Percentiles rank a stretch among this genome's conserved stretches.
phyloP scores from a whole-genome alignment of 2,329 filamentous ascomycete genomes.

The Pseudogymnoascus sp. region DNA sequence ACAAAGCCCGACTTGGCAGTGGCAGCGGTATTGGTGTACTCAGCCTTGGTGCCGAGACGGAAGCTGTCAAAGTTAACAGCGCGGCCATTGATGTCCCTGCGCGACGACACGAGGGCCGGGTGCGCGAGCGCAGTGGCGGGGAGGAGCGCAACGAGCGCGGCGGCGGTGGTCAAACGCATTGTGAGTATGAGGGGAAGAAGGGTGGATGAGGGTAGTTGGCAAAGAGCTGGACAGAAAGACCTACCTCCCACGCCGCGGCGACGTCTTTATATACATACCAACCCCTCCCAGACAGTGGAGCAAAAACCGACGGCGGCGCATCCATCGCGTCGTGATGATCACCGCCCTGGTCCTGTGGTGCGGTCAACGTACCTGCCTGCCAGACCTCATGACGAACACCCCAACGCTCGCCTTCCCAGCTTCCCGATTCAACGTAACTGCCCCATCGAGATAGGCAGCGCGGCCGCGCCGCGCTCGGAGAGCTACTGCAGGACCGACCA shows the following conservation, averaged over 20 bases:
- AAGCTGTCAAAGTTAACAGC: conserved; percentile 15
- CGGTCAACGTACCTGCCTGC: no score
- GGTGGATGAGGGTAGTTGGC: neutral
- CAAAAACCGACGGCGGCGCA: no score
- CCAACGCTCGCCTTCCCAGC: neutral
- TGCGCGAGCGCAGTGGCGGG: neutral
- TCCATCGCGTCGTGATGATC: no score
- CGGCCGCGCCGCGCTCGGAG: no score
- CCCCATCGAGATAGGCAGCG: neutral
- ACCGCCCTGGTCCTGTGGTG: neutral
- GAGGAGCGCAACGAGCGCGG: neutral
- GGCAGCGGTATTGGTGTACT: conserved; percentile 12
- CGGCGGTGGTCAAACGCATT: conserved; percentile 4
- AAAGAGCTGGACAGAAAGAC: neutral
- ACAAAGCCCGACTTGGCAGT: conserved; percentile 4
- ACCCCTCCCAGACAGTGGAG: neutral
- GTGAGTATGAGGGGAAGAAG: neutral
- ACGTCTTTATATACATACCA: neutral
- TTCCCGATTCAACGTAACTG: neutral
- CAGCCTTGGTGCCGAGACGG: conserved; percentile 13
- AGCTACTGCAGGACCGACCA: neutral
- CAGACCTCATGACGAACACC: neutral
- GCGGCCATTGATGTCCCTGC: neutral
- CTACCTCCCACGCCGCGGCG: neutral
- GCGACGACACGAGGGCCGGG: neutral